Conservation (phyloP, 805 yeast species). For the Pichia exigua region DNA sequence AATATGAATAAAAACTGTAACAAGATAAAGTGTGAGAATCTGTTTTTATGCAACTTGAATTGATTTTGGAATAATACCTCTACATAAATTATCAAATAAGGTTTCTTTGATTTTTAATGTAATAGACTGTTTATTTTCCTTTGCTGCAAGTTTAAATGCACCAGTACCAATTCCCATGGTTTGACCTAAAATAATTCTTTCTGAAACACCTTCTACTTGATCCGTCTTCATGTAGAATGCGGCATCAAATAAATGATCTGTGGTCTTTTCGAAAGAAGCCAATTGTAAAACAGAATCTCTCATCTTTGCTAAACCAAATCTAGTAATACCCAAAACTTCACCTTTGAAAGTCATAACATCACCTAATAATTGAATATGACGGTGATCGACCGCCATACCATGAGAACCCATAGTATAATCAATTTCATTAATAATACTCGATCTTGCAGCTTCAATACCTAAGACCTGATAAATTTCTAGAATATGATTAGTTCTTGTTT, state of each 20-base stretch:
- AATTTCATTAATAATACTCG: conserved; percentile 87
- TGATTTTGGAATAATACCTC: conserved; percentile 15
- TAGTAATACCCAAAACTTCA: conserved; percentile 93
- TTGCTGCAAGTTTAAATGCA: conserved; percentile 76
- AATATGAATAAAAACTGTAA: neutral
- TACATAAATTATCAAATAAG: conserved; percentile 39
- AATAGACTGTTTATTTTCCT: conserved; percentile 31
- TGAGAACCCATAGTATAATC: conserved; percentile 97
- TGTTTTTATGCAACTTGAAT: conserved; percentile 11
- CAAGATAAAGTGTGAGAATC: neutral
- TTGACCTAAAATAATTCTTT: conserved; percentile 94
- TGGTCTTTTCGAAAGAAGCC: conserved; percentile 96
- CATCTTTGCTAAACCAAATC: conserved; percentile 97
- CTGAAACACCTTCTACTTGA: conserved; percentile 94
- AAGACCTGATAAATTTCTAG: conserved; percentile 81
- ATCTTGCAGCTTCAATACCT: conserved; percentile 97
- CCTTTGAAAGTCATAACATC: conserved; percentile 99
- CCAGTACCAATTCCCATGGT: conserved; percentile 98
- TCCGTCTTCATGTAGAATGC: conserved; percentile 97
- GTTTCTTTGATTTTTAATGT: conserved; percentile 35
- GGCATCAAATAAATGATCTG: conserved; percentile 97
- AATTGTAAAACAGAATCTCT: conserved; percentile 94
- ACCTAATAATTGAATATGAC: conserved; percentile 94
- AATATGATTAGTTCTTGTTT: conserved; percentile 86
- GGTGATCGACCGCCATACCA: conserved; percentile 99